Evolutionary conservation across 768 basidiomycete species (phyloP), one percentile per base, ranked within the genome.

Genomic region (Holtermannia corniformis): DNA sequence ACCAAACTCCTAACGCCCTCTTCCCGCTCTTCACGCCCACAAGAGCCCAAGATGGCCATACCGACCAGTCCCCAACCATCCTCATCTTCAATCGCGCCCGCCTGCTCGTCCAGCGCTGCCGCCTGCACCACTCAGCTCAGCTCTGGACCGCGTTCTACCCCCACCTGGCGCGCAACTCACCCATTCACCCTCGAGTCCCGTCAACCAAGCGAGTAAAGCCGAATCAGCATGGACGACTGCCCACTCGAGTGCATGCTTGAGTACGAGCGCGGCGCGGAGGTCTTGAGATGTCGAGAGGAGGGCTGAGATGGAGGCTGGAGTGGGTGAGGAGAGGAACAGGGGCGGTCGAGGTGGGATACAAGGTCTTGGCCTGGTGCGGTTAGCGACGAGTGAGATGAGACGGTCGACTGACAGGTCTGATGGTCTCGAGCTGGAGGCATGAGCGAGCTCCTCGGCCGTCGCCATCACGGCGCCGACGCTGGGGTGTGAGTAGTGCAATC

Each of bases 21-120:
- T 72, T 95, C 91, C 58, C 87, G 79, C 64, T 96, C 92, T 42
- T 92, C 80, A 52, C 89, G 85, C 52, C 85, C 85, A 84, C 75
- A 91, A 77, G 56, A 90, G 3, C 58, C 60, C 21, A 65, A 57
- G 14, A 74, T 63, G 4, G 67, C 61, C 46, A 67, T 63, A 1
- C 66, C 65, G 1, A 72, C 50, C 2, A 71, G 74, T 22, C 85
- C 82, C 43, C 89, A 76, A 12, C 87, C 88, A 58, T 96, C 90
- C 48, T 92, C 89, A 72, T 93, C 91, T 58, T 80, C 79, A 51
- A 79, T 71, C 41, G 75, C 74, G 3, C 44, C 28, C 0, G 66
- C 67, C 43, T 63, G 56, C 2, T 22, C 28, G 40, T 65, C 61
- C 3, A 71, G 53, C 12, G 65, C 44, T 5, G 50, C 53, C 5